These are phyloP conservation scores for Thelephora ganbajun DNA, from an alignment of 768 basidiomycete genomes.

Conservation along the genomic window DNA sequence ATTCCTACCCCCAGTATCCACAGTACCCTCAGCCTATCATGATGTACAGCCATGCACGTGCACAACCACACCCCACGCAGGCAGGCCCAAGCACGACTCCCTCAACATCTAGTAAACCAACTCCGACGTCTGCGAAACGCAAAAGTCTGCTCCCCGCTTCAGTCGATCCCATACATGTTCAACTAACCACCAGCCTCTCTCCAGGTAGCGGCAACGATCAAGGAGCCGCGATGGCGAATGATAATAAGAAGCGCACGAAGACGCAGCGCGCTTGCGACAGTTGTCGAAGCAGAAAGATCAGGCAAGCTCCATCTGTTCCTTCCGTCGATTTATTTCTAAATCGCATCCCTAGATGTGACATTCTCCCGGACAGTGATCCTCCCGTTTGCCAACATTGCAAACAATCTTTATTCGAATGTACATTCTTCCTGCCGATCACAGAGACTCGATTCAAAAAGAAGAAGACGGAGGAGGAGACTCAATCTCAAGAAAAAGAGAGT, in stretches of 20 bases:
- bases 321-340: conserved; percentile 8
- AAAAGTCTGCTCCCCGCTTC: conserved; percentile 2
- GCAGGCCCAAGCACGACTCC: conserved; percentile 19
- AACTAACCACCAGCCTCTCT: conserved; percentile 15
- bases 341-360: conserved; percentile 53
- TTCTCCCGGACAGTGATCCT: conserved; percentile 64
- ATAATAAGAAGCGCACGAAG: conserved; percentile 81
- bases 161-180: conserved; percentile 4
- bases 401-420: conserved; percentile 87
- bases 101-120: conserved; percentile 36
- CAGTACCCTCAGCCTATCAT: conserved; percentile 40
- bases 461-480: conserved; percentile 59
- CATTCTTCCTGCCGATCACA: conserved; percentile 95
- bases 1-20: conserved; percentile 40
- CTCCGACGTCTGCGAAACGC: conserved; percentile 28
- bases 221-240: conserved; percentile 16
- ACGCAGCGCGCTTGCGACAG: conserved; percentile 88
- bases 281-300: conserved; percentile 82
- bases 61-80: conserved; percentile 19
- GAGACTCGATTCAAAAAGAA: conserved; percentile 99
- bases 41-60: conserved; percentile 41
- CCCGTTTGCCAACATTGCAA: conserved; percentile 90
- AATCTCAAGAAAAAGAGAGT: conserved; percentile 23
- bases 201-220: conserved; percentile 15
- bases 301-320: conserved; percentile 23